These are phyloP conservation scores for Butyriboletus loyo DNA, from an alignment of 768 basidiomycete genomes.

Conservation along the genomic window DNA sequence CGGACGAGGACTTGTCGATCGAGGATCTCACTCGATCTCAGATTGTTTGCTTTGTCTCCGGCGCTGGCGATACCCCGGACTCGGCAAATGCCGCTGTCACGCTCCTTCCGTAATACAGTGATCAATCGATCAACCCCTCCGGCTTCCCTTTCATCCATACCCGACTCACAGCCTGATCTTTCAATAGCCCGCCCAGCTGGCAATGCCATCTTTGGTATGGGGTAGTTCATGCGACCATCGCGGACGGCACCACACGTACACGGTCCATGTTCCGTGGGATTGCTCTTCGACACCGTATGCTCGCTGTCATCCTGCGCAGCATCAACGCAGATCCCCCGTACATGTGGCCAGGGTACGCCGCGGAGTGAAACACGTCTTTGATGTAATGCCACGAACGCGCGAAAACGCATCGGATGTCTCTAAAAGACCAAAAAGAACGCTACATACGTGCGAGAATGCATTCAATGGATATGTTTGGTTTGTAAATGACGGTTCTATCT, in stretches of 20 bases:
- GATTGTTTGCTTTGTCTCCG: slow-evolving; percentile 33
- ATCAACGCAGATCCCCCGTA: neutral
- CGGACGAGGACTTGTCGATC: slow-evolving; percentile 10
- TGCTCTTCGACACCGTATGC: neutral
- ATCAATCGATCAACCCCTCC: too few species aligned
- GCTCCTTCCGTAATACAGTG: neutral
- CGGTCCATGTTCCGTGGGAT: too few species aligned
- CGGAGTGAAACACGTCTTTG: neutral
- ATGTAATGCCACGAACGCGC: neutral
- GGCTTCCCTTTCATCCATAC: too few species aligned
- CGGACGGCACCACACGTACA: too few species aligned
- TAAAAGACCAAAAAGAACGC: neutral
- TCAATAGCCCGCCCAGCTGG: too few species aligned
- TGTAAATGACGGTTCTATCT: too few species aligned
- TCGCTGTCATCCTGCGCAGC: neutral
- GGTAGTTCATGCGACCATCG: too few species aligned
- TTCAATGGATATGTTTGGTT: too few species aligned
- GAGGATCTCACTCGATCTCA: slow-evolving; percentile 29
- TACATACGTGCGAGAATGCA: neutral
- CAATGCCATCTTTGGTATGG: too few species aligned
- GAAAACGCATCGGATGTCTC: neutral
- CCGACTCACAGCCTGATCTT: too few species aligned
- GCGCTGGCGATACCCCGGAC: slow-evolving; percentile 32
- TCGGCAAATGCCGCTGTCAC: slow-evolving; percentile 26
- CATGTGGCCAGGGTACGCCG: neutral